A percentile compares a stretch with the other conserved stretches of the same genome.
Evolutionary conservation across 345 rosid species (phyloP).

Genomic region (Pelargonium nanum): DNA sequence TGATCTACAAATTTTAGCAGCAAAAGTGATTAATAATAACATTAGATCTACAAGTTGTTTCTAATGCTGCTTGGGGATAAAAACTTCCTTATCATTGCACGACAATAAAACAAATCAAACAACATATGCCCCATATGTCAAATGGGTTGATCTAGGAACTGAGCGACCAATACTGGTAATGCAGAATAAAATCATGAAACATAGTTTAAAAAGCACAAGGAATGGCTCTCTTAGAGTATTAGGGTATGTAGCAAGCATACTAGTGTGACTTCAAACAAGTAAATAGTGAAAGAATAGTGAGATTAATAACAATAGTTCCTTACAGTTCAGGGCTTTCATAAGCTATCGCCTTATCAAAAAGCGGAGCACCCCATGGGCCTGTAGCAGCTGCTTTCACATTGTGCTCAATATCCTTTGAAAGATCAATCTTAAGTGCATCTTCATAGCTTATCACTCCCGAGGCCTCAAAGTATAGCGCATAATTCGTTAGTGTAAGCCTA

Average conservation of each 20-base stretch:
- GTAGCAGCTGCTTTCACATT: constrained; percentile 56
- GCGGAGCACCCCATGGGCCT: constrained; percentile 98
- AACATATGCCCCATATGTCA: too few relatives aligned
- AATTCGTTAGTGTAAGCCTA: constrained; percentile 79
- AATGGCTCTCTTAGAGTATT: too few relatives aligned
- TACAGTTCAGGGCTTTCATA: constrained; percentile 71
- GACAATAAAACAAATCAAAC: too few relatives aligned
- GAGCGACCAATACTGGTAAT: too few relatives aligned
- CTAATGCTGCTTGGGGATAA: too few relatives aligned
- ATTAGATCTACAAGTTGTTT: not conserved
- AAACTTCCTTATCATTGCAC: too few relatives aligned
- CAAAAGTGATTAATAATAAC: constrained; percentile 3
- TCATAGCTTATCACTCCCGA: constrained; percentile 58
- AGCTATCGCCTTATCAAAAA: constrained; percentile 77
- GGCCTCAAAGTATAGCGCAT: constrained; percentile 90
- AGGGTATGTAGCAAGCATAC: too few relatives aligned
- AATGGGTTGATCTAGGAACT: too few relatives aligned
- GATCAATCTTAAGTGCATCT: constrained; percentile 78
- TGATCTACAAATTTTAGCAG: constrained; percentile 27
- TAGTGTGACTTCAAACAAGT: not conserved
- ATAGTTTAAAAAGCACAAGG: too few relatives aligned
- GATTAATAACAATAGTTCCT: constrained; percentile 17
- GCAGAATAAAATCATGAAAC: too few relatives aligned
- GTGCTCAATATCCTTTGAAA: constrained; percentile 38
- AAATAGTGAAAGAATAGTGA: not conserved